These are phyloP conservation scores for Coelastrella sp. DNA, from an alignment of 139 green algal genomes.

Conservation along the genomic window DNA sequence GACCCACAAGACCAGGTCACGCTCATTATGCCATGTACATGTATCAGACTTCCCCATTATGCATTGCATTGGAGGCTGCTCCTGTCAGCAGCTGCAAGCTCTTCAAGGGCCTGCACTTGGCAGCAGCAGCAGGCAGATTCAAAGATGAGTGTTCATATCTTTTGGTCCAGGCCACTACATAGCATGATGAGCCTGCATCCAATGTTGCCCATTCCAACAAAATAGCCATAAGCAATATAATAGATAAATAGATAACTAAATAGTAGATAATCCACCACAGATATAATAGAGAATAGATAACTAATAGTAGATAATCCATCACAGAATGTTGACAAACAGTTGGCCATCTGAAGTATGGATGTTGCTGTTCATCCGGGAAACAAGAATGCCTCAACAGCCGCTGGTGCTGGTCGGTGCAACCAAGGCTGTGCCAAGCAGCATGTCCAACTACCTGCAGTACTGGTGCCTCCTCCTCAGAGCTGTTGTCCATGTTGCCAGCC, in stretches of 20 bases:
- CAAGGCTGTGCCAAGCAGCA: background rate
- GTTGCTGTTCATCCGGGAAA: background rate
- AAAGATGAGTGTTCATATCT: background rate
- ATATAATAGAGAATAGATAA: background rate
- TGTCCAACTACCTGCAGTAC: slow-evolving; percentile 8
- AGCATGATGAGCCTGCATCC: background rate
- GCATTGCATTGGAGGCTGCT: background rate
- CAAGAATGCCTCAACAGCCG: background rate
- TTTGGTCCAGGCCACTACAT: background rate
- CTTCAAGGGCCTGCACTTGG: slow-evolving; percentile 11
- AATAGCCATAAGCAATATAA: background rate
- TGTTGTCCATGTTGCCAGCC: slow-evolving; percentile 25
- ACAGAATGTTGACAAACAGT: background rate
- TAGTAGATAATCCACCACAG: background rate
- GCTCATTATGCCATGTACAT: too few species aligned
- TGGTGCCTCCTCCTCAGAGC: slow-evolving; percentile 1
- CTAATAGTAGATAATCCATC: background rate
- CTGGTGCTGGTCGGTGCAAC: too few species aligned
- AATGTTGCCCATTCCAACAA: background rate
- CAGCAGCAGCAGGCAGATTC: background rate
- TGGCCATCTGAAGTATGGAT: background rate
- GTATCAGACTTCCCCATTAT: background rate
- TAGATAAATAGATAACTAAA: background rate
- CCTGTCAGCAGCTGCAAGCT: slow-evolving; percentile 31
- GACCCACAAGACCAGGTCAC: too few species aligned